These are phyloP conservation scores for Nowakowskiella sp. DNA, from an alignment of 192 early-diverging fungal species.

Conservation along the genomic window DNA sequence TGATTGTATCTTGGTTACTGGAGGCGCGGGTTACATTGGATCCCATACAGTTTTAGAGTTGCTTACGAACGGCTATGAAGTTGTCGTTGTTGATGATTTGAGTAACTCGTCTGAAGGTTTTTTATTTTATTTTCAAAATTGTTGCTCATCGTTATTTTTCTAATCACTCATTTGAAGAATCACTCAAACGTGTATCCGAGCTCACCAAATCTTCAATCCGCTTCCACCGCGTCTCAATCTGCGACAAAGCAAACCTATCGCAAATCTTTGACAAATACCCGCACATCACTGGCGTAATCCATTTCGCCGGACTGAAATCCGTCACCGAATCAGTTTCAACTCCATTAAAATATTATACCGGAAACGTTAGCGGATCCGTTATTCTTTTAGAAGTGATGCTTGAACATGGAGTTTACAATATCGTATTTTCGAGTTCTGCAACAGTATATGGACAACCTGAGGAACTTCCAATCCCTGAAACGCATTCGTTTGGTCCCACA, in stretches of 20 bases:
- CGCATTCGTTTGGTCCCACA: slow-evolving; percentile 46
- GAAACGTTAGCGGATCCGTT: slow-evolving; percentile 75
- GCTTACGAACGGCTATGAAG: slow-evolving; percentile 54
- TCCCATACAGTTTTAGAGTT: slow-evolving; percentile 81
- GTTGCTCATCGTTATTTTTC: slow-evolving; percentile 15
- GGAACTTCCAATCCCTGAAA: slow-evolving; percentile 54
- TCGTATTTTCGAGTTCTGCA: slow-evolving; percentile 81
- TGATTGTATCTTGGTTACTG: slow-evolving; percentile 30
- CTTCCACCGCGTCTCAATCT: slow-evolving; percentile 64
- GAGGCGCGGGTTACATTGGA: slow-evolving; percentile 76
- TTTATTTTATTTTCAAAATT: slow-evolving; percentile 10
- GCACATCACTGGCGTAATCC: slow-evolving; percentile 28
- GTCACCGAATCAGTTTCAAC: slow-evolving; percentile 69
- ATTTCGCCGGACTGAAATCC: slow-evolving; percentile 50
- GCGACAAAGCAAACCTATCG: slow-evolving; percentile 45
- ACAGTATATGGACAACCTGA: slow-evolving; percentile 74
- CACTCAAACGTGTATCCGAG: slow-evolving; percentile 55
- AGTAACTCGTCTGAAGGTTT: slow-evolving; percentile 36
- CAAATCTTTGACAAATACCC: slow-evolving; percentile 56
- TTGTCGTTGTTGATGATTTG: slow-evolving; percentile 81
- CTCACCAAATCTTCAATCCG: slow-evolving; percentile 53
- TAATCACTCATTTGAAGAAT: no score
- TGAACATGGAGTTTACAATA: slow-evolving; percentile 58
- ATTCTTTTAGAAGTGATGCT: slow-evolving; percentile 68
- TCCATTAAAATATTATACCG: slow-evolving; percentile 75